Evolutionary conservation across 108 stramenopile genomes (phyloP).

Genomic region (Stephanodiscus minutulus): DNA sequence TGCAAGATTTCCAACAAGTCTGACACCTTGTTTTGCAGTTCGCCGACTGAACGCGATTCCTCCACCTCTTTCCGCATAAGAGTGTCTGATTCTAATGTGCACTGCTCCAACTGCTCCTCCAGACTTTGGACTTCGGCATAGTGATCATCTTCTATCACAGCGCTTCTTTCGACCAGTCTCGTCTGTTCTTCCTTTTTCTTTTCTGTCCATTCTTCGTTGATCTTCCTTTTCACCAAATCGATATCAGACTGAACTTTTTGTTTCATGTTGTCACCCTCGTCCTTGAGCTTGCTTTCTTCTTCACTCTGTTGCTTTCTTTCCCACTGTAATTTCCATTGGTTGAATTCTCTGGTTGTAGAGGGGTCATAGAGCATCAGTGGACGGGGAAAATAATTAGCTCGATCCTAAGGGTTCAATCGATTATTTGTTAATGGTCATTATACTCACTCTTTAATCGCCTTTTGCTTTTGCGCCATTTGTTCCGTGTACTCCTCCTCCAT

Average conservation of each 20-base stretch:
- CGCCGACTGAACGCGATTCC: background rate
- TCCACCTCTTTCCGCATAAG: background rate
- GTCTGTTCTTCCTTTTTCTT: constrained; percentile 11
- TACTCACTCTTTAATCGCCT: constrained; percentile 10
- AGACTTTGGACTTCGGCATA: constrained; percentile 2
- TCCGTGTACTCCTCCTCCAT: constrained; percentile 26
- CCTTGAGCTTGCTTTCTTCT: constrained; percentile 14
- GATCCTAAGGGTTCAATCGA: background rate
- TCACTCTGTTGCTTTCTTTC: constrained; percentile 11
- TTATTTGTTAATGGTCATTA: background rate
- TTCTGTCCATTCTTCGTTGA: constrained; percentile 27
- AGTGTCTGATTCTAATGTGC: background rate
- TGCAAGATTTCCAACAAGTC: background rate
- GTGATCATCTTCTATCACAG: background rate
- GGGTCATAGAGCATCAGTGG: background rate
- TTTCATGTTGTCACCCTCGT: constrained; percentile 17
- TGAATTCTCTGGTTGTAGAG: constrained; percentile 16
- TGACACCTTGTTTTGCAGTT: constrained; percentile 4
- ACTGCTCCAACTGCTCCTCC: constrained; percentile 15
- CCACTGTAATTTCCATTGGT: constrained; percentile 26
- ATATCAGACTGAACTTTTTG: constrained; percentile 31
- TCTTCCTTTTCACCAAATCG: constrained; percentile 20
- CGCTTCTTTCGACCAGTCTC: background rate
- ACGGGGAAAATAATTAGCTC: background rate
- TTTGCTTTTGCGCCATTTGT: constrained; percentile 16